These are phyloP conservation scores for Pichia sp. DNA, from an alignment of 1,139 yeast species.

Conservation along the genomic window DNA sequence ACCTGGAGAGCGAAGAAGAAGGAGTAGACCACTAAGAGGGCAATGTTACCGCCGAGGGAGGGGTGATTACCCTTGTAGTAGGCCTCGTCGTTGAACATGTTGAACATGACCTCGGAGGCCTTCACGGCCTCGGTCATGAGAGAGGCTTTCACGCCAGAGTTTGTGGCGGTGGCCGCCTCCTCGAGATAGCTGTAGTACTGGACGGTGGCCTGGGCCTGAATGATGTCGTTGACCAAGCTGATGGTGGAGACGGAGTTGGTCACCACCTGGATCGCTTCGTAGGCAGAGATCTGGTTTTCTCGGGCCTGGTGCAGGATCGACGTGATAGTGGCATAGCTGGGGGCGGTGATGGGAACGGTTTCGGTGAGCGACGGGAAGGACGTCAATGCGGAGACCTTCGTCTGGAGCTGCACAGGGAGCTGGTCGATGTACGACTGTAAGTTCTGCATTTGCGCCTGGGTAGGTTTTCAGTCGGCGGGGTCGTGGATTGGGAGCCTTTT, in stretches of 20 bases:
- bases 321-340: slow-evolving; percentile 18
- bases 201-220: slow-evolving; percentile 40
- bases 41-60: slow-evolving; percentile 43
- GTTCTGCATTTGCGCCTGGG: background rate
- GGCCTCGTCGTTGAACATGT: slow-evolving; percentile 27
- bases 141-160: slow-evolving; percentile 27
- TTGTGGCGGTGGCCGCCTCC: slow-evolving; percentile 41
- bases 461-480: background rate
- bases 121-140: slow-evolving; percentile 35
- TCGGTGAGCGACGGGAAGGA: slow-evolving; percentile 19
- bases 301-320: slow-evolving; percentile 17
- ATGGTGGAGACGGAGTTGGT: slow-evolving; percentile 21
- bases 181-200: slow-evolving; percentile 34
- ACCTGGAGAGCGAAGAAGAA: slow-evolving; percentile 37
- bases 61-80: slow-evolving; percentile 42
- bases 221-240: slow-evolving; percentile 26
- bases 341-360: slow-evolving; percentile 15
- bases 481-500: no score
- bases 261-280: slow-evolving; percentile 23
- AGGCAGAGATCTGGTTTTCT: slow-evolving; percentile 5
- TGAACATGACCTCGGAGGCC: slow-evolving; percentile 34
- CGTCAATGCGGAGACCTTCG: slow-evolving; percentile 3
- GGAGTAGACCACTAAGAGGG: slow-evolving; percentile 47
- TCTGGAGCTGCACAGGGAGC: slow-evolving; percentile 4
- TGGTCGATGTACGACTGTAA: background rate